Evolutionary conservation across 495 filamentous ascomycete species (phyloP).

Genomic region (Xylaria longipes): DNA sequence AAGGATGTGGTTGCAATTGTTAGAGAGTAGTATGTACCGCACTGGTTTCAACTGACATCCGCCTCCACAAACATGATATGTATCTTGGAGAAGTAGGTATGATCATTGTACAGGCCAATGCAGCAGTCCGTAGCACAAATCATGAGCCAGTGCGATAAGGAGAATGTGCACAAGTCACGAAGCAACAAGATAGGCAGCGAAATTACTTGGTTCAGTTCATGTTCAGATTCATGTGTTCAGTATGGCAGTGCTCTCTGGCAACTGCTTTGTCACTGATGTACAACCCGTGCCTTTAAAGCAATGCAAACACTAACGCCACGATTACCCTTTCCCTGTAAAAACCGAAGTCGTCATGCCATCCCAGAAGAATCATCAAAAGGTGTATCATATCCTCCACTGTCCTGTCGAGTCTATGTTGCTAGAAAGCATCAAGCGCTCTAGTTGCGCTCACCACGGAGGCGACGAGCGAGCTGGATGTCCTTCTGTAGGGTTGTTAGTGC

Average conservation of each 20-base stretch:
- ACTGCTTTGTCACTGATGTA: constrained; percentile 40
- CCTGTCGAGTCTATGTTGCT: constrained; percentile 21
- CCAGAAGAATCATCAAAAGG: constrained; percentile 38
- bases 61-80: too few relatives aligned
- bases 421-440: constrained; percentile 39
- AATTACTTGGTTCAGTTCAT: constrained; percentile 12
- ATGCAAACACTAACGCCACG: constrained; percentile 51
- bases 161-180: not conserved
- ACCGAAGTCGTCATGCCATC: constrained; percentile 44
- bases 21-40: not conserved
- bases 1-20: not conserved
- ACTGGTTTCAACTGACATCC: not conserved
- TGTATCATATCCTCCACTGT: constrained; percentile 33
- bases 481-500: constrained; percentile 63
- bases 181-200: too few relatives aligned
- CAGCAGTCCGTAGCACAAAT: not conserved
- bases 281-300: constrained; percentile 39
- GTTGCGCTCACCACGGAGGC: constrained; percentile 93
- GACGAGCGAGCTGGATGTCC: constrained; percentile 96
- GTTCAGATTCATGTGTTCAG: constrained; percentile 35
- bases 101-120: not conserved
- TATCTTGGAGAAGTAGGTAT: not conserved
- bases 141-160: not conserved
- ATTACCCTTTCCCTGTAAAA: constrained; percentile 44
- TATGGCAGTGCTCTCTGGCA: constrained; percentile 27